Percentiles rank a stretch among this genome's conserved stretches.
These are phyloP conservation scores for Epichloe amarillans DNA, from an alignment of 2,329 filamentous ascomycete species.

Conservation along the genomic window DNA sequence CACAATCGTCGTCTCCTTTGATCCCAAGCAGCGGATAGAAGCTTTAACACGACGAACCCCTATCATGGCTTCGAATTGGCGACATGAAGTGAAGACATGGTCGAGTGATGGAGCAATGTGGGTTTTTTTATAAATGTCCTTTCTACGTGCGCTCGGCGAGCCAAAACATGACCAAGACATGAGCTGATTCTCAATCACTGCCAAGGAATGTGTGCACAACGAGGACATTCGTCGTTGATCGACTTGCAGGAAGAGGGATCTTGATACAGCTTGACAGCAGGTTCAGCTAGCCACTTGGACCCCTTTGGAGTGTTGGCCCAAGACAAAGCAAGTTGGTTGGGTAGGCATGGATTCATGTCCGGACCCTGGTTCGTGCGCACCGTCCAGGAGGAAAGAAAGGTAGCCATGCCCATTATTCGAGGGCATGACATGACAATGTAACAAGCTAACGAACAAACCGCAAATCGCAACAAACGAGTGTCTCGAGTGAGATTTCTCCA, in stretches of 20 bases:
- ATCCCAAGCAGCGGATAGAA: no score
- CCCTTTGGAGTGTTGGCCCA: constrained; percentile 1
- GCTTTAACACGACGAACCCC: no score
- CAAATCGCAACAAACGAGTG: not conserved
- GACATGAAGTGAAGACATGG: no score
- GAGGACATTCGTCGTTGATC: not conserved
- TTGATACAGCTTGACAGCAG: not conserved
- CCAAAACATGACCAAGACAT: no score
- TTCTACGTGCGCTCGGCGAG: no score
- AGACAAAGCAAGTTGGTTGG: constrained; percentile 2
- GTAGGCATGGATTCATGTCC: constrained; percentile 1
- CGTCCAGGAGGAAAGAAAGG: not conserved
- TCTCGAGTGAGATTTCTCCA: not conserved
- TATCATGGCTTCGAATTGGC: no score
- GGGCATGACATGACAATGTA: not conserved
- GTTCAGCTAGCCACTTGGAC: constrained; percentile 3
- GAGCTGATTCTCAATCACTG: no score
- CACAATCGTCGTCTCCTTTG: no score
- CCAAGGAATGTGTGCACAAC: not conserved
- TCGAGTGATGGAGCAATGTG: no score
- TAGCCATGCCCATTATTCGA: not conserved
- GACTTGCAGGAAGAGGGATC: not conserved
- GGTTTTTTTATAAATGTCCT: no score
- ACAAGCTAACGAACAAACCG: not conserved
- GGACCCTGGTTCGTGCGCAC: not conserved